phyloP scores from a whole-genome alignment of 2,329 filamentous ascomycete species.

The Pseudogymnoascus sp. region DNA sequence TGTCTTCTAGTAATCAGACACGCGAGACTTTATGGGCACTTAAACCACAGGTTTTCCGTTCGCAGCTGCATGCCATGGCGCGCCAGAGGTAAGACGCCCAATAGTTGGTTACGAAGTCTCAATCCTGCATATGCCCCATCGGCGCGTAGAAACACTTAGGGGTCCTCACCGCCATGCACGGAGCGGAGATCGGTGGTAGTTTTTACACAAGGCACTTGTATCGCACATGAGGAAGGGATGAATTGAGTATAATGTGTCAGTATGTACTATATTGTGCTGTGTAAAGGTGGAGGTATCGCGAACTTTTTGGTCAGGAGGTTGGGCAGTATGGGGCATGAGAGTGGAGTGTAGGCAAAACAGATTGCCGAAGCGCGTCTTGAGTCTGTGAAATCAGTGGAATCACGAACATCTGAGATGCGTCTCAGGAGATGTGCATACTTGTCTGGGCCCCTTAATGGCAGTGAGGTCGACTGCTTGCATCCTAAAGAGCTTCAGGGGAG shows the following conservation, averaged over 20 bases:
- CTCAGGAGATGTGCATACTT: background rate
- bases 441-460: constrained; percentile 3
- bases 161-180: background rate
- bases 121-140: background rate
- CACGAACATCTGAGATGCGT: constrained; percentile 5
- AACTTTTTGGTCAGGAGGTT: background rate
- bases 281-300: background rate
- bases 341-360: background rate
- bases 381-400: background rate
- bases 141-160: constrained; percentile 7
- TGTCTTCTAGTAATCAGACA: constrained; percentile 7
- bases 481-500: background rate
- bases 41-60: background rate
- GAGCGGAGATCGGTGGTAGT: background rate
- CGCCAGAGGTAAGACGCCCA: background rate
- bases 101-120: background rate
- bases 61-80: background rate
- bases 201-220: background rate
- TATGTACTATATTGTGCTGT: background rate
- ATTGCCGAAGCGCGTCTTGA: constrained; percentile 2
- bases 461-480: background rate
- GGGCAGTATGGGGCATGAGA: background rate
- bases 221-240: background rate
- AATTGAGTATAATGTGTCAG: background rate
- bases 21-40: background rate